These are phyloP conservation scores for Botryotinia calthae DNA, from an alignment of 2,329 filamentous ascomycete genomes.

Conservation along the genomic window DNA sequence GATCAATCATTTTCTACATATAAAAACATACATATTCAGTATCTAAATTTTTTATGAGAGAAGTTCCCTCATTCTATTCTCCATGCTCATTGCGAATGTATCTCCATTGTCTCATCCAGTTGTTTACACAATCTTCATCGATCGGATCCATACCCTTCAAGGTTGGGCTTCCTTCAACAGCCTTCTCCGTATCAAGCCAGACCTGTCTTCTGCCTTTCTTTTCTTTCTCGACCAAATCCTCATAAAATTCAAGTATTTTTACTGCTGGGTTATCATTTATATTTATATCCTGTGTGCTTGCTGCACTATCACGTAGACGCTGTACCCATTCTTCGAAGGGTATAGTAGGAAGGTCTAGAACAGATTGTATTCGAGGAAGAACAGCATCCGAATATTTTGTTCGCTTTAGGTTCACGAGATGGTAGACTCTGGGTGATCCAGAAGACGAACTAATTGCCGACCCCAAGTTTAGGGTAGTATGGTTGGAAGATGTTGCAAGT, in stretches of 20 bases:
- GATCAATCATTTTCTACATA: neutral
- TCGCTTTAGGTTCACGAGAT: constrained; percentile 3
- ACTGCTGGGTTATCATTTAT: neutral
- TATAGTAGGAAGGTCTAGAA: neutral
- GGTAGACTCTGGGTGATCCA: neutral
- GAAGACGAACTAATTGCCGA: neutral
- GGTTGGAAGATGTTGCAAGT: neutral
- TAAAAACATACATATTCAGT: too few relatives aligned
- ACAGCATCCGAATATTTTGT: constrained; percentile 1
- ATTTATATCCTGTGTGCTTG: neutral
- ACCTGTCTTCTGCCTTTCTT: neutral
- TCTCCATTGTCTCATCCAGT: constrained; percentile 8
- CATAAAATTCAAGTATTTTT: constrained; percentile 4
- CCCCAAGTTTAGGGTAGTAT: neutral
- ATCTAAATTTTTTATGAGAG: neutral
- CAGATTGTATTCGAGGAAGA: neutral
- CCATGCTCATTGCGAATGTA: neutral
- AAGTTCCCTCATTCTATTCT: neutral
- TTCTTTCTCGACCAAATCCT: neutral
- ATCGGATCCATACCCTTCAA: neutral
- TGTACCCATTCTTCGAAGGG: neutral
- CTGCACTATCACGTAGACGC: neutral
- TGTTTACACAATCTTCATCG: neutral
- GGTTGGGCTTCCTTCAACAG: neutral
- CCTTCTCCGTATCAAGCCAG: constrained; percentile 1